These are phyloP conservation scores for Colletotrichum musae DNA, from an alignment of 2,329 filamentous ascomycete genomes.

Conservation along the genomic window DNA sequence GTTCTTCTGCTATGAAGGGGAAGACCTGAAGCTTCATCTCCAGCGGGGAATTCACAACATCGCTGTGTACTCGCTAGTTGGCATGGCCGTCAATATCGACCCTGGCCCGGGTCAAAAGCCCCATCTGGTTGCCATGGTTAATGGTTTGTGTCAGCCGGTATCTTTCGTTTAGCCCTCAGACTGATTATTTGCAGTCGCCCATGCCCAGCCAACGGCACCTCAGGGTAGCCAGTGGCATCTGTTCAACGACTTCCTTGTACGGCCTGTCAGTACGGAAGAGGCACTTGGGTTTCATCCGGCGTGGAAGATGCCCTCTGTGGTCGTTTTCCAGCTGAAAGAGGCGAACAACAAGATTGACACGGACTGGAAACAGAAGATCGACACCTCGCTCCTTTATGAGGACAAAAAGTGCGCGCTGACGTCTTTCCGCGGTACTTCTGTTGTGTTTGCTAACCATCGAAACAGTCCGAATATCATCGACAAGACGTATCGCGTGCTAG, in stretches of 20 bases:
- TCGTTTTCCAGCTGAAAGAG: constrained; percentile 87
- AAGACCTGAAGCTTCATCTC: constrained; percentile 85
- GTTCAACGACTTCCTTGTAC: constrained; percentile 97
- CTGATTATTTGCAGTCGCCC: constrained; percentile 65
- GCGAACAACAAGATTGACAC: constrained; percentile 87
- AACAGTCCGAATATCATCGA: constrained; percentile 59
- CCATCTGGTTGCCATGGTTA: constrained; percentile 92
- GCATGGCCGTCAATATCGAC: constrained; percentile 91
- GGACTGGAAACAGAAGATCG: constrained; percentile 87
- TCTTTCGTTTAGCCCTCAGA: not conserved
- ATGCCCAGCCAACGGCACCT: constrained; percentile 73
- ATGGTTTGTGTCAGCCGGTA: constrained; percentile 67
- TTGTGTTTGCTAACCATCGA: constrained; percentile 44
- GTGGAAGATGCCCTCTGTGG: constrained; percentile 93
- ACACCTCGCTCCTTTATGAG: constrained; percentile 87
- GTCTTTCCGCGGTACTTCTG: not conserved
- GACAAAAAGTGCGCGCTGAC: constrained; percentile 66
- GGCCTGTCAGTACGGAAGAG: constrained; percentile 83
- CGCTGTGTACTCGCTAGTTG: constrained; percentile 91
- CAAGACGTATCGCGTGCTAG: constrained; percentile 73
- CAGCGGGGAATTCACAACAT: constrained; percentile 86
- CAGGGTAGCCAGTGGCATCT: constrained; percentile 87
- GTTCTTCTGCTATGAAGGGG: constrained; percentile 94
- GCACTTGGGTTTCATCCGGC: constrained; percentile 89
- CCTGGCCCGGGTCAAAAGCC: constrained; percentile 87